Evolutionary conservation across 1,284 basidiomycete species (phyloP).

Genomic region (Porogramme epimiltina): DNA sequence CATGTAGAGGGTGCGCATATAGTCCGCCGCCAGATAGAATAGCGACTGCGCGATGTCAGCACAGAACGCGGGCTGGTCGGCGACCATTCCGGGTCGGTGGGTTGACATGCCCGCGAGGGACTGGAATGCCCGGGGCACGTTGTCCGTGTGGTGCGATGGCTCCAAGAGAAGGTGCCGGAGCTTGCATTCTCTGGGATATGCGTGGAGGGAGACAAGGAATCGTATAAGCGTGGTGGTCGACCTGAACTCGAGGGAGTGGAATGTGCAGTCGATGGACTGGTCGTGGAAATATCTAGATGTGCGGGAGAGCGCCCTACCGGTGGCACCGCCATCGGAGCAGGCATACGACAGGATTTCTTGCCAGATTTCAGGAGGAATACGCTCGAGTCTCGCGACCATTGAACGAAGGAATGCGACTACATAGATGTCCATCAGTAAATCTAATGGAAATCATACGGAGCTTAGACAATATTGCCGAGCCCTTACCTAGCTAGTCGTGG

Average conservation of each 20-base stretch:
- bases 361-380: constrained; percentile 8
- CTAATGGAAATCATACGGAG: too few species aligned
- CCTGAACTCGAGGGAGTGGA: constrained; percentile 3
- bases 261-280: constrained; percentile 1
- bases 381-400: not conserved
- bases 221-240: not conserved
- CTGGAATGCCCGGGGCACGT: not conserved
- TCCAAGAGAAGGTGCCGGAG: not conserved
- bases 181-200: constrained; percentile 3
- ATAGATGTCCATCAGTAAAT: too few species aligned
- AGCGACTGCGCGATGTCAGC: not conserved
- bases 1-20: constrained; percentile 6
- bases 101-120: not conserved
- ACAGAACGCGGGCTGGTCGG: not conserved
- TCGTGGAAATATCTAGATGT: constrained; percentile 5
- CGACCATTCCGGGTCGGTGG: not conserved
- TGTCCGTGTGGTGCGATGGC: not conserved
- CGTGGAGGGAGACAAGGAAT: constrained; percentile 3
- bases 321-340: constrained; percentile 8
- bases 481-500: too few species aligned
- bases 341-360: constrained; percentile 7
- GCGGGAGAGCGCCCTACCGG: constrained; percentile 5
- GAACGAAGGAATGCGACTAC: too few species aligned
- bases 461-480: too few species aligned
- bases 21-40: constrained; percentile 2